Evolutionary conservation across 106 monocot species (phyloP), one percentile per base, ranked within the genome.

Genomic region (Dioscorea dumetorum): DNA sequence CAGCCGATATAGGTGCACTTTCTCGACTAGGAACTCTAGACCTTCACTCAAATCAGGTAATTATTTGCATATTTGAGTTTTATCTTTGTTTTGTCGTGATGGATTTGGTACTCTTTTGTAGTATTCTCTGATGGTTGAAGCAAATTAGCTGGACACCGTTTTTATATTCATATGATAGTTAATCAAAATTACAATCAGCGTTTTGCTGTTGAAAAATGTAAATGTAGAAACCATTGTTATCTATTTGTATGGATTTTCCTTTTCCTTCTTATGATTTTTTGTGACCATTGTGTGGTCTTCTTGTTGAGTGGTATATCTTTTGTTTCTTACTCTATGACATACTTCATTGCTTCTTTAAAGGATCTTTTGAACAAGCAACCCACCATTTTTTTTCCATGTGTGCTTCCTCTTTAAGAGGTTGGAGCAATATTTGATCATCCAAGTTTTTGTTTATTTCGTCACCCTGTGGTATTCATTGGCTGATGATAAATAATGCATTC

Each of bases 11-110:
- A 51, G 92, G 99, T 60, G 73, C 56, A 24, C 86, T 99, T 68
- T 78, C 93, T 66, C 70, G 62, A 32, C 73, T 99, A 41, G 85
- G 88, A 69, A 99, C 77, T 67, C 68, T 99, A 18, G 99, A 99
- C 80, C 89, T 99, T 77, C 99, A 87, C 41, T 93, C 99, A 32
- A 99, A 99, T 71, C 80, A 99, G 92, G 99, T 99, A 70, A 58
- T n/a, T n/a, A 4, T 48, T 12, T 70, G 2, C 50, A 23, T 56
- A 61, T 51, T 22, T 67, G 61, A 32, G 22, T 8, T 61, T 61
- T 4, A 21, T 74, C 67, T 23, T 61, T n/a, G 4, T 21, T 52
- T 68, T 52, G 51, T 4, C 64, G 5, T 53, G 15, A 60, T 15
- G 33, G 1, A 57, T 11, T n/a, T 56, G 5, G 52, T 58, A 2